Conservation (phyloP, 108 stramenopile genomes). For the Stephanodiscus triporus region DNA sequence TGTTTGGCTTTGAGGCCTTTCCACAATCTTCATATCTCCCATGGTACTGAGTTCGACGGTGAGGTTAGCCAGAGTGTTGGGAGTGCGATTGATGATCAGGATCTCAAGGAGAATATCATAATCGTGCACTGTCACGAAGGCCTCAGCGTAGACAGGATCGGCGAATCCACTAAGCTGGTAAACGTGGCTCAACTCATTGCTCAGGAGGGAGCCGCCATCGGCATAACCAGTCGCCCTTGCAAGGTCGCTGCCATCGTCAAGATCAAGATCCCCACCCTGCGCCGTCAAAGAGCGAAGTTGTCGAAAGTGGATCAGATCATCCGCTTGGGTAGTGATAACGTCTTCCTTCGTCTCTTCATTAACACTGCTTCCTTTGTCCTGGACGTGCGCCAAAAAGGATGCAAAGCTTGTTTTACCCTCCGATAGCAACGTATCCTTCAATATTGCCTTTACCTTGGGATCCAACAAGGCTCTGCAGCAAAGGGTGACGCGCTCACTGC, state of each 20-base stretch:
- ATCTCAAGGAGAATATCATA: slow-evolving; percentile 99
- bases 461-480: slow-evolving; percentile 90
- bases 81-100: slow-evolving; percentile 97
- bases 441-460: slow-evolving; percentile 73
- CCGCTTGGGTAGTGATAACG: slow-evolving; percentile 73
- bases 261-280: slow-evolving; percentile 91
- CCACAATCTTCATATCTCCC: slow-evolving; percentile 99
- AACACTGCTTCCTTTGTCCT: slow-evolving; percentile 74
- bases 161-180: slow-evolving; percentile 98
- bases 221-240: slow-evolving; percentile 91
- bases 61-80: slow-evolving; percentile 94
- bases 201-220: slow-evolving; percentile 61
- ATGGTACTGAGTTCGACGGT: slow-evolving; percentile 98
- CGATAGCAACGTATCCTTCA: slow-evolving; percentile 72
- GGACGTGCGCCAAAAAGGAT: slow-evolving; percentile 67
- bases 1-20: slow-evolving; percentile 94
- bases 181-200: slow-evolving; percentile 86
- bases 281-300: slow-evolving; percentile 91
- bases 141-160: slow-evolving; percentile 99
- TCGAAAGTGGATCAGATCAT: slow-evolving; percentile 99
- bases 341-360: slow-evolving; percentile 63
- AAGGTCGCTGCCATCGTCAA: slow-evolving; percentile 98
- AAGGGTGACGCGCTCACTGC: slow-evolving; percentile 89
- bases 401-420: slow-evolving; percentile 83
- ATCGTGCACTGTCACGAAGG: slow-evolving; percentile 97